Evolutionary conservation across 345 rosid genomes (phyloP).

Genomic region (Streptanthus diversifolius): DNA sequence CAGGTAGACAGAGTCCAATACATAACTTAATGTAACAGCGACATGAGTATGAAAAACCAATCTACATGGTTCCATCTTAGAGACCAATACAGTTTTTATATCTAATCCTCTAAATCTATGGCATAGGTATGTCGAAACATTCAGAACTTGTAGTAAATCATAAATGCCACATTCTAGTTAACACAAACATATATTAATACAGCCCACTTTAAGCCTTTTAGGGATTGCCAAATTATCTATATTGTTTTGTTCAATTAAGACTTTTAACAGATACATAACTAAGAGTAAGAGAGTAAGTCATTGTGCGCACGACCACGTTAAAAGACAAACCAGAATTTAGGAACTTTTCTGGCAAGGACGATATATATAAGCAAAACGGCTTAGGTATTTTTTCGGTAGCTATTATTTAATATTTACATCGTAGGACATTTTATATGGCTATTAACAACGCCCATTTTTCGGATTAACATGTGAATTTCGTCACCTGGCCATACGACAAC

Average conservation of each 20-base stretch:
- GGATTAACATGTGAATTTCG: slow-evolving; percentile 4
- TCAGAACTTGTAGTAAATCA: background rate
- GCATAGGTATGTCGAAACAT: too few species aligned
- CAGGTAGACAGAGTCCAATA: too few species aligned
- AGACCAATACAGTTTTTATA: too few species aligned
- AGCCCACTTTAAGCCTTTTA: slow-evolving; percentile 8
- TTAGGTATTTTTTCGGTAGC: background rate
- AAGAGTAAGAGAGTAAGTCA: background rate
- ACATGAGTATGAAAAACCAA: too few species aligned
- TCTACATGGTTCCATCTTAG: too few species aligned
- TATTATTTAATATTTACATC: background rate
- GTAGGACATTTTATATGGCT: background rate
- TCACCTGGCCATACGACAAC: slow-evolving; percentile 6
- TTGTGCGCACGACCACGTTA: background rate
- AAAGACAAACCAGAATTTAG: slow-evolving; percentile 24
- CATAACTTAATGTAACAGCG: too few species aligned
- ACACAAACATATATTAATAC: background rate
- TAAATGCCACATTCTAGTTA: background rate
- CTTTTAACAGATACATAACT: background rate
- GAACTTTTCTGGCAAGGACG: slow-evolving; percentile 16
- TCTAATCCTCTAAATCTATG: too few species aligned
- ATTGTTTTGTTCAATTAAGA: background rate
- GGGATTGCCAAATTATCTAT: background rate
- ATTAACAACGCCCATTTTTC: background rate
- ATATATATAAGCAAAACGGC: slow-evolving; percentile 7